phyloP scores from a whole-genome alignment of 2,329 filamentous ascomycete genomes.

The Elsinoe necatrix region DNA sequence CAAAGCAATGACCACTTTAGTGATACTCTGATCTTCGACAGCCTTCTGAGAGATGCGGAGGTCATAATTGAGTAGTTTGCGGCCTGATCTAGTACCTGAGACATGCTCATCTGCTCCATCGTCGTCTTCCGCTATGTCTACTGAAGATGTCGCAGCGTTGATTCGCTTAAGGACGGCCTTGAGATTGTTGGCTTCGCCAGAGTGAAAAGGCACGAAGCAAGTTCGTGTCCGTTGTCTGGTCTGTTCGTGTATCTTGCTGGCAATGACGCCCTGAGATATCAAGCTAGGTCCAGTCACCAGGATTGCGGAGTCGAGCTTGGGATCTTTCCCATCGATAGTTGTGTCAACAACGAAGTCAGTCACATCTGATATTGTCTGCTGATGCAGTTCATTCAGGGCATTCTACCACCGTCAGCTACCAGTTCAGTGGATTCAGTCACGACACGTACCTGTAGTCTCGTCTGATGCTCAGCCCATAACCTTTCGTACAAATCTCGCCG shows the following conservation, averaged over 20 bases:
- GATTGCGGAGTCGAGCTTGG: constrained; percentile 59
- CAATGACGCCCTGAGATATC: constrained; percentile 64
- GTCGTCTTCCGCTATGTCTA: constrained; percentile 41
- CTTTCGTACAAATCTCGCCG: constrained; percentile 53
- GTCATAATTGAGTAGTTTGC: constrained; percentile 68
- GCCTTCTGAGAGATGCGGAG: constrained; percentile 60
- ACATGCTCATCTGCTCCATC: constrained; percentile 45
- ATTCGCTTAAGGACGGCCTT: constrained; percentile 65
- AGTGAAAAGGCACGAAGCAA: constrained; percentile 58
- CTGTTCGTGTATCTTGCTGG: constrained; percentile 40
- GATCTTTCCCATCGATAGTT: constrained; percentile 19
- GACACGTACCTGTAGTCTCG: constrained; percentile 49
- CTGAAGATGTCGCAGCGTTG: constrained; percentile 56
- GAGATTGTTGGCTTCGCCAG: constrained; percentile 62
- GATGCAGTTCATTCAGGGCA: constrained; percentile 34
- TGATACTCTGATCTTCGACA: constrained; percentile 44
- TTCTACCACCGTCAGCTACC: too few species aligned
- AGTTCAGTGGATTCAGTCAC: too few species aligned
- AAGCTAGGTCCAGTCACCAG: constrained; percentile 73
- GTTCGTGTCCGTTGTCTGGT: constrained; percentile 38
- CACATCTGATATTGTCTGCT: constrained; percentile 32
- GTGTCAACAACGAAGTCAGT: constrained; percentile 27
- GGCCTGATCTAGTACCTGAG: constrained; percentile 40
- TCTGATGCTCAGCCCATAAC: constrained; percentile 57
- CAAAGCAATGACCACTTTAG: constrained; percentile 62